phyloP scores from a whole-genome alignment of 441 rosid species.

The Theobroma grandiflorum region DNA sequence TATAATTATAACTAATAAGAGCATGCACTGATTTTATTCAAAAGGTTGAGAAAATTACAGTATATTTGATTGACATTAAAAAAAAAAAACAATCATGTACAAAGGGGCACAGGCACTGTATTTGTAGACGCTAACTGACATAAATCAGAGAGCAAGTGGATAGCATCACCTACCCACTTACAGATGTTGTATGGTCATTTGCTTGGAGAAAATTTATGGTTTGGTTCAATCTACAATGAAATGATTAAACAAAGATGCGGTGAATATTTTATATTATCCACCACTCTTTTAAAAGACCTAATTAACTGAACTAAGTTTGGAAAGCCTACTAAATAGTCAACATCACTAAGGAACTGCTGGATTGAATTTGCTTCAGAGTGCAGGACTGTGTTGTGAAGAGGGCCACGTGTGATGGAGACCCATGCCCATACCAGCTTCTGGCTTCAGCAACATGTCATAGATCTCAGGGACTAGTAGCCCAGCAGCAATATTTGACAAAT shows the following conservation, averaged over 20 bases:
- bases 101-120: not conserved
- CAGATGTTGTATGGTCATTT: not conserved
- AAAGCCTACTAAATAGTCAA: conserved; percentile 4
- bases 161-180: conserved; percentile 12
- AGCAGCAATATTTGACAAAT: conserved; percentile 16
- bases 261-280: conserved; percentile 9
- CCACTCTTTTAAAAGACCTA: not conserved
- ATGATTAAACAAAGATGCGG: not conserved
- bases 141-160: not conserved
- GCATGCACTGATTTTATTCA: not conserved
- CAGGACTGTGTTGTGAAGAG: not conserved
- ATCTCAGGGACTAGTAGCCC: conserved; percentile 26
- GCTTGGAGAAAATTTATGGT: not conserved
- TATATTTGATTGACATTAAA: not conserved
- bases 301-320: not conserved
- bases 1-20: not conserved
- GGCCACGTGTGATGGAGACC: not conserved
- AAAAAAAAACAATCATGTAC: not conserved
- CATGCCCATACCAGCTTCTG: conserved; percentile 32
- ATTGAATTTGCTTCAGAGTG: not conserved
- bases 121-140: not conserved
- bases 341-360: not conserved
- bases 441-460: conserved; percentile 23
- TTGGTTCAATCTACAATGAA: not conserved
- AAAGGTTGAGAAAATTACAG: not conserved